Conservation (phyloP, 2,329 filamentous ascomycete species). For the Metarhizium sp. region DNA sequence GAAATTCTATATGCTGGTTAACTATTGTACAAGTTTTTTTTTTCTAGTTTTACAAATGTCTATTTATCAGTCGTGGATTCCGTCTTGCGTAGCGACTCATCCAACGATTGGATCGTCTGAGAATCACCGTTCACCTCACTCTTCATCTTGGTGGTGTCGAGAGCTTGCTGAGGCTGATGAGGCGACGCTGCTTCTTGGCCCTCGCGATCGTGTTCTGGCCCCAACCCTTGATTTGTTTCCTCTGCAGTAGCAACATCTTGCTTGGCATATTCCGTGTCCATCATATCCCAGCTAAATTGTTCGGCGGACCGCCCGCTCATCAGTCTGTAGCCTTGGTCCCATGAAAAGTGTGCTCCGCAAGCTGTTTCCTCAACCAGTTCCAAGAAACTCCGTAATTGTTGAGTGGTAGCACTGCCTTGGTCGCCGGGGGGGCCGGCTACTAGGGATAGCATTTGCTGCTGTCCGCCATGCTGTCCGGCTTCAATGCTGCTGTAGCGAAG, state of each 20-base stretch:
- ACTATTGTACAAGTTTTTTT: not conserved
- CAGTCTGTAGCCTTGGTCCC: constrained; percentile 21
- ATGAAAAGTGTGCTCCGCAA: constrained; percentile 22
- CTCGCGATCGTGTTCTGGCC: not conserved
- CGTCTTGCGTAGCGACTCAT: not conserved
- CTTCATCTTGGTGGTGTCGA: not conserved
- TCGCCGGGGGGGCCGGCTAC: constrained; percentile 6
- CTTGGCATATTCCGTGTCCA: constrained; percentile 10
- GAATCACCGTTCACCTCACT: not conserved
- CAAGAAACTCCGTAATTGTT: constrained; percentile 13
- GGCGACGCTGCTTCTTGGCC: not conserved
- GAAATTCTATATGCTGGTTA: not conserved
- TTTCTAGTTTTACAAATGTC: not conserved
- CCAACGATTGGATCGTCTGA: not conserved
- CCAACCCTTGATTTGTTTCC: not conserved
- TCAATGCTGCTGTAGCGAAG: constrained; percentile 44
- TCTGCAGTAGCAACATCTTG: not conserved
- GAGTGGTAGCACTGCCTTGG: not conserved
- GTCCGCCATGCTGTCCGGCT: constrained; percentile 40
- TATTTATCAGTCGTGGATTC: not conserved
- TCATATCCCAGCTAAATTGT: constrained; percentile 17
- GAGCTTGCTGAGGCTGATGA: not conserved
- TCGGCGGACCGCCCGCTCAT: constrained; percentile 18
- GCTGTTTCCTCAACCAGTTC: constrained; percentile 20
- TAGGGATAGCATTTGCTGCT: constrained; percentile 40